phyloP scores from a whole-genome alignment of 2,329 filamentous ascomycete genomes.

The Hirsutella rhossiliensis region DNA sequence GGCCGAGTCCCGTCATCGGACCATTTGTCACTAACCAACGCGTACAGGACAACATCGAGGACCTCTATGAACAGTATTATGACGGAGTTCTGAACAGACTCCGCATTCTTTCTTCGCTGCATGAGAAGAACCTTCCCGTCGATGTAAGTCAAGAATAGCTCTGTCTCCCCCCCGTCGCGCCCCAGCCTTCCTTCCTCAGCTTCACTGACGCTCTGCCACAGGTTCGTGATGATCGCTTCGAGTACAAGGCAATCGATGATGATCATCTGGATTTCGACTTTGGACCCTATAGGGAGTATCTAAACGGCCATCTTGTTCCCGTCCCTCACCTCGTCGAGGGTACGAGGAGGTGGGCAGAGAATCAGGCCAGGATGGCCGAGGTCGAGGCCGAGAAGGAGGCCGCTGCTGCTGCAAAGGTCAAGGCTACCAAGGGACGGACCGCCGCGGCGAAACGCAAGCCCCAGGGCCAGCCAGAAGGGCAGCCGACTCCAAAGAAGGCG shows the following conservation, averaged over 20 bases:
- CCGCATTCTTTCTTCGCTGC: conserved; percentile 31
- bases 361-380: conserved; percentile 23
- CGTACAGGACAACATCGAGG: conserved; percentile 24
- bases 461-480: conserved; percentile 34
- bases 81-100: conserved; percentile 33
- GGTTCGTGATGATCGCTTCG: conserved; percentile 31
- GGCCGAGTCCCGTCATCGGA: neutral
- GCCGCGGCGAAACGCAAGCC: conserved; percentile 36
- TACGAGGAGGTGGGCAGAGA: conserved; percentile 28
- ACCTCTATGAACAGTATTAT: conserved; percentile 27
- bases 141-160: conserved; percentile 28
- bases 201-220: conserved; percentile 9
- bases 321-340: conserved; percentile 30
- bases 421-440: conserved; percentile 20
- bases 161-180: no score
- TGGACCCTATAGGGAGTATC: conserved; percentile 27
- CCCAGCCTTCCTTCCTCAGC: neutral
- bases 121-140: conserved; percentile 30
- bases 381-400: conserved; percentile 12
- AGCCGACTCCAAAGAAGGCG: conserved; percentile 36
- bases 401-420: conserved; percentile 14
- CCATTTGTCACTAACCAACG: conserved; percentile 7
- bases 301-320: conserved; percentile 29
- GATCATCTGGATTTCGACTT: conserved; percentile 30
- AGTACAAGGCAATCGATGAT: conserved; percentile 32